Evolutionary conservation across 805 yeast genomes (phyloP).

Genomic region (Metschnikowia arizonensis): DNA sequence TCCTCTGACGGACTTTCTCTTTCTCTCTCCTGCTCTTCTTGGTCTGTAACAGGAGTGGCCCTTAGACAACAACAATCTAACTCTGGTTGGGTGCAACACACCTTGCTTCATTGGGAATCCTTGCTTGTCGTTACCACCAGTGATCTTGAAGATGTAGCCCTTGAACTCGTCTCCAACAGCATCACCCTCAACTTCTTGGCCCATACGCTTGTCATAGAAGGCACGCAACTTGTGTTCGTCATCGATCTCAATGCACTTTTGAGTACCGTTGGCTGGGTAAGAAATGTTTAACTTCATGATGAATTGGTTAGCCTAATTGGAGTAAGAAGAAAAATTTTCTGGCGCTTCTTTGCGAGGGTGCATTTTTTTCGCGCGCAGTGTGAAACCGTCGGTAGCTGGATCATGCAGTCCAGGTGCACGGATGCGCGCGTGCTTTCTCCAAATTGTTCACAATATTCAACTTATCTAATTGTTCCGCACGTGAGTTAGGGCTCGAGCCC

Average conservation of each 20-base stretch:
- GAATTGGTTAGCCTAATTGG: constrained; percentile 32
- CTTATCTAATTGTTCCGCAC: constrained; percentile 3
- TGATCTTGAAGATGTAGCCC: constrained; percentile 97
- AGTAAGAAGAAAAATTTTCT: constrained; percentile 24
- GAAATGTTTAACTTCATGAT: constrained; percentile 89
- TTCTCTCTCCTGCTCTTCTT: constrained; percentile 99
- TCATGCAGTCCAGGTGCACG: constrained; percentile 9
- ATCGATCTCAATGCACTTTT: constrained; percentile 95
- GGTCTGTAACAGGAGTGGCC: constrained; percentile 99
- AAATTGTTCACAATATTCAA: not conserved
- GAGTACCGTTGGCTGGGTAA: constrained; percentile 99
- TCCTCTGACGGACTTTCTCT: constrained; percentile 99
- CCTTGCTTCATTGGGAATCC: constrained; percentile 99
- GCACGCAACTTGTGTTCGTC: constrained; percentile 98
- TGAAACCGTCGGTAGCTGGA: constrained; percentile 1
- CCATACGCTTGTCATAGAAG: constrained; percentile 99
- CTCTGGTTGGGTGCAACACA: constrained; percentile 99
- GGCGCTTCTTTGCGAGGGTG: constrained; percentile 12
- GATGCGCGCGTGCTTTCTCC: not conserved
- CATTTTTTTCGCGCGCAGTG: constrained; percentile 11
- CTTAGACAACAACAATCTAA: constrained; percentile 87
- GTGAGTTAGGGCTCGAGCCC: constrained; percentile 19
- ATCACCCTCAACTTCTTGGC: constrained; percentile 99
- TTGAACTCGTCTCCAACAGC: constrained; percentile 97
- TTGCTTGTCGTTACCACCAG: constrained; percentile 99